These are phyloP conservation scores for Conidiobolus coronatus DNA, from an alignment of 371 early-diverging fungal species.

Conservation along the genomic window DNA sequence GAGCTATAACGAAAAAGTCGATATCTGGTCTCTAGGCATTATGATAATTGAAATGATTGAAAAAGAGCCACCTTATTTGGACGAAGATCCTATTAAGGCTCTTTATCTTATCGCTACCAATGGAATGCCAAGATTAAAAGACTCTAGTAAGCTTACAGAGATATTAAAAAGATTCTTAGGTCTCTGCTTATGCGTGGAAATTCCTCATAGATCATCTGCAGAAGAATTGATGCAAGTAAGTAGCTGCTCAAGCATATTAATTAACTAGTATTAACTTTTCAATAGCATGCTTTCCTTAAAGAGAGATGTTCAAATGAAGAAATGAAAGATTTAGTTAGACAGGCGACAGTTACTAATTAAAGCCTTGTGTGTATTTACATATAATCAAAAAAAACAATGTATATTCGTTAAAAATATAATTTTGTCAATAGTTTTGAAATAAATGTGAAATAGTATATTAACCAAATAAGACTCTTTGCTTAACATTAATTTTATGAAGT, in stretches of 20 bases:
- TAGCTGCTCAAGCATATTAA: neutral
- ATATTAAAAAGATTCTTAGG: conserved; percentile 73
- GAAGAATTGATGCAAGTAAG: conserved; percentile 24
- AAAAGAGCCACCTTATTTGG: conserved; percentile 91
- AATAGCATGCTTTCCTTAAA: conserved; percentile 4
- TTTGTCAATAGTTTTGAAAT: too few relatives aligned
- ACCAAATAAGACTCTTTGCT: too few relatives aligned
- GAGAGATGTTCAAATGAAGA: neutral
- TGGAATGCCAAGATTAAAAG: conserved; percentile 82
- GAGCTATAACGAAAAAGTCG: conserved; percentile 74
- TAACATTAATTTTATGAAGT: too few relatives aligned
- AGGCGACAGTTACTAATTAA: too few relatives aligned
- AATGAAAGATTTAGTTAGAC: neutral
- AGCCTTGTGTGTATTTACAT: too few relatives aligned
- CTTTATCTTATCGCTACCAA: conserved; percentile 90
- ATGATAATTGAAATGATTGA: conserved; percentile 97
- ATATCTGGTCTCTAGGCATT: conserved; percentile 86
- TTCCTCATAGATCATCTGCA: conserved; percentile 58
- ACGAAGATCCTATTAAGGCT: conserved; percentile 85
- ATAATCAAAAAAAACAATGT: too few relatives aligned
- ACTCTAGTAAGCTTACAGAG: conserved; percentile 58
- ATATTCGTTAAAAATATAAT: too few relatives aligned
- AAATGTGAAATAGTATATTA: too few relatives aligned
- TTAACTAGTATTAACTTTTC: neutral
- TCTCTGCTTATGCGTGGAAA: conserved; percentile 74